These are phyloP conservation scores for Tilletia walkeri DNA, from an alignment of 1,284 basidiomycete genomes.

Conservation along the genomic window DNA sequence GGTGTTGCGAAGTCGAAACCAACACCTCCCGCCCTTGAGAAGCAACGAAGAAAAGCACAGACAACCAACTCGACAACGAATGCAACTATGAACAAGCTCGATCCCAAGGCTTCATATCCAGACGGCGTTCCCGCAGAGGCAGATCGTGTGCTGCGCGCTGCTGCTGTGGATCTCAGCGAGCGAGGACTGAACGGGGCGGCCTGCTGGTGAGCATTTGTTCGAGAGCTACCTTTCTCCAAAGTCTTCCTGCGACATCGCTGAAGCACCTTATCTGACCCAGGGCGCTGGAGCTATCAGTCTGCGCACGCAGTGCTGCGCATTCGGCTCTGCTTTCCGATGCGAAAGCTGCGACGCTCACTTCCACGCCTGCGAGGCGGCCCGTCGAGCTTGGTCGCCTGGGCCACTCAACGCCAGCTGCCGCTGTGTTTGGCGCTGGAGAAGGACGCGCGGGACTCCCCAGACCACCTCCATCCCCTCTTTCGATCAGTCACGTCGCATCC, in stretches of 20 bases:
- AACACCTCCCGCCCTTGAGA: neutral
- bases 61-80: neutral
- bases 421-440: slow-evolving; percentile 19
- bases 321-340: slow-evolving; percentile 8
- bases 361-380: slow-evolving; percentile 5
- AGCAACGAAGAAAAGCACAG: neutral
- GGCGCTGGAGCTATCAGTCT: slow-evolving; percentile 43
- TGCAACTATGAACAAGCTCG: slow-evolving; percentile 3
- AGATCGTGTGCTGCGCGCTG: neutral
- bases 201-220: neutral
- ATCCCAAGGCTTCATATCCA: neutral
- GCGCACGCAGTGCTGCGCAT: slow-evolving; percentile 25
- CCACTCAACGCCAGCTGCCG: slow-evolving; percentile 30
- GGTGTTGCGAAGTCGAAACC: neutral
- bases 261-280: slow-evolving; percentile 14
- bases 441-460: slow-evolving; percentile 28
- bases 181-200: slow-evolving; percentile 1
- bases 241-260: too few species aligned
- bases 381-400: slow-evolving; percentile 21
- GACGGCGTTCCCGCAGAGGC: slow-evolving; percentile 5
- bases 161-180: slow-evolving; percentile 6
- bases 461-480: slow-evolving; percentile 15
- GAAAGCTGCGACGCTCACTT: neutral
- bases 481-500: slow-evolving; percentile 29
- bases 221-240: neutral